Evolutionary conservation across 768 basidiomycete species (phyloP).

Genomic region (Galerina sulciceps): DNA sequence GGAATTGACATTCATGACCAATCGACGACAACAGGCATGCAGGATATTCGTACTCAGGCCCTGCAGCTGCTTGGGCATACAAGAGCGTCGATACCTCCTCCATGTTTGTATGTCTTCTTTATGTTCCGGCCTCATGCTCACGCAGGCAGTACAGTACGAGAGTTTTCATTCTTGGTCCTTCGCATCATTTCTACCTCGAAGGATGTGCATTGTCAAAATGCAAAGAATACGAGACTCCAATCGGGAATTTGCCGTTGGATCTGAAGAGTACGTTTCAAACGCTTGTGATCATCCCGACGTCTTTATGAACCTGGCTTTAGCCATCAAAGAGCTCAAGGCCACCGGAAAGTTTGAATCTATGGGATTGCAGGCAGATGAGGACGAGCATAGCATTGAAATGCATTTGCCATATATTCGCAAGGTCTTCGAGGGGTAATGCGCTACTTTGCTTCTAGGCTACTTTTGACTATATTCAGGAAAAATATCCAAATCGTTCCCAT

Average conservation of each 20-base stretch:
- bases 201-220: constrained; percentile 89
- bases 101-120: constrained; percentile 61
- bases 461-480: constrained; percentile 40
- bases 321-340: constrained; percentile 62
- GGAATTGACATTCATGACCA: background rate
- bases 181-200: constrained; percentile 88
- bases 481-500: constrained; percentile 89
- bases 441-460: background rate
- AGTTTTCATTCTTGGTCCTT: constrained; percentile 94
- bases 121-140: constrained; percentile 7
- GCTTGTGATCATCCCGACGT: background rate
- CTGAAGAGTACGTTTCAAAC: constrained; percentile 60
- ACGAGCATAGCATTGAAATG: constrained; percentile 98
- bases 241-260: constrained; percentile 84
- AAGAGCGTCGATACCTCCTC: constrained; percentile 78
- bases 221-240: constrained; percentile 78
- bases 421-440: constrained; percentile 72
- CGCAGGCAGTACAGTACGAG: constrained; percentile 61
- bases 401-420: constrained; percentile 92
- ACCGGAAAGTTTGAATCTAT: constrained; percentile 77
- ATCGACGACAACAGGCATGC: constrained; percentile 69
- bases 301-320: constrained; percentile 39
- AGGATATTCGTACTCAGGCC: constrained; percentile 94
- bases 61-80: constrained; percentile 96
- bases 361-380: constrained; percentile 74